Evolutionary conservation across 225 moss, liverwort and hornwort genomes (phyloP), one percentile per base, ranked within the genome.

Genomic region (Neckera pumila): DNA sequence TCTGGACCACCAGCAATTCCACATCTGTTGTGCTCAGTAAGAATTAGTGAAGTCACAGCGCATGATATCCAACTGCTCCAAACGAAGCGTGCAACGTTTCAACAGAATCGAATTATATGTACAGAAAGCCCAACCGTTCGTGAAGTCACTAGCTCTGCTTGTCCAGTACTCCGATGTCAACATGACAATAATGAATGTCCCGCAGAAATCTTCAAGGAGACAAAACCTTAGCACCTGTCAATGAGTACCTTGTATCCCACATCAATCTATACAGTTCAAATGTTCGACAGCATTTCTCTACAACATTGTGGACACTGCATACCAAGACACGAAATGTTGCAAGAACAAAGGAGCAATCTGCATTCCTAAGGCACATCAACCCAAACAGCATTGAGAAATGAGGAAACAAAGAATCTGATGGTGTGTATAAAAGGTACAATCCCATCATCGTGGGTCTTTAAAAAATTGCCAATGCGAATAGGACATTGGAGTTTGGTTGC

Each of bases 401-500:
- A 34, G 43, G 34, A 79, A 58, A 71, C n/a, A 36, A 49, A 45
- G 36, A 69, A 45, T 23, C 47, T 10, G 69, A 69, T 31, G 75
- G 61, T n/a, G 63, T 45, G 73, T 56, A 19, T 59, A 58, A 82
- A 82, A 69, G 28, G 67, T 17, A 27, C 57, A 87, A 67, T 47
- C 80, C 86, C 80, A 78, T 38, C 85, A 71, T 72, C 58, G 47
- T 30, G 85, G 78, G 71, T 83, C n/a, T n/a, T 54, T 59, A 73
- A 88, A 78, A 64, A 85, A 88, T 75, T 79, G 76, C 65, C 83
- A 72, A 83, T 43, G 73, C 65, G 51, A 88, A 65, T 82, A 6
- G 56, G 77, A 90, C 85, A 90, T 83, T 85, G 92, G 89, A 86
- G 59, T 86, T 86, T 38, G 88, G 86, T 91, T 91, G 89, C 56